Evolutionary conservation across 2,329 filamentous ascomycete species (phyloP), one percentile per base, ranked within the genome.

Genomic region (Sporothrix pseudoabietina): DNA sequence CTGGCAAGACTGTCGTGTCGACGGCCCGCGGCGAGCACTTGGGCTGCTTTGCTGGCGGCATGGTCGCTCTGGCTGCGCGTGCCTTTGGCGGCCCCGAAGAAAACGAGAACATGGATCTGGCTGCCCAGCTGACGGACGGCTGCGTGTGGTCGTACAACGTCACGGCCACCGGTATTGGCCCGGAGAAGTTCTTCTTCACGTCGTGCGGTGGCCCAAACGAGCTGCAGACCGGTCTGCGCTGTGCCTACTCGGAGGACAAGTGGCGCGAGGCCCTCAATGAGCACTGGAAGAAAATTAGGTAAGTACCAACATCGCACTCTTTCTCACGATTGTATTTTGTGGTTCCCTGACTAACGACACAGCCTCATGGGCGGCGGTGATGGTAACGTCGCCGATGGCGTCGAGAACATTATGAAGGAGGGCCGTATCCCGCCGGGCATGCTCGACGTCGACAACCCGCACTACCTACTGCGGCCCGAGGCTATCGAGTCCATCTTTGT

Each of bases 401-500:
- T 86, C 66, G 78, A 82, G 49, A 76, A 77, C 4, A 77, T 80
- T 65, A 82, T 86, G 72, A 78, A 80, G n/a, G 80, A 82, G 65
- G 82, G 84, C 73, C 82, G 82, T 12, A 77, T 91, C 5, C 85
- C 86, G 8, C 82, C 81, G 6, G 90, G 89, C 26, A 87, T 91
- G 79, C 82, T 85, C 2, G 82, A 83, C 22, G 84, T 91, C 65
- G 80, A 82, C 57, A 87, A 90, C 73, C 81, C 83, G 55, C 85
- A 85, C 72, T 93, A 92, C 78, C 87, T 92, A 41, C 84, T 93
- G 61, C 87, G 90, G 73, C 92, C 92, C 26, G 92, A 95, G 81
- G 92, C 92, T 1, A 93, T 95, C 71, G 92, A 95, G 82, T 92
- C 89, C 16, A 88, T 96, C 4, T 95, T 93, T 80, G 87, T 93